Base-by-base conservation (phyloP, 108 stramenopile species). In the Cyclostephanos invisitatus region DNA sequence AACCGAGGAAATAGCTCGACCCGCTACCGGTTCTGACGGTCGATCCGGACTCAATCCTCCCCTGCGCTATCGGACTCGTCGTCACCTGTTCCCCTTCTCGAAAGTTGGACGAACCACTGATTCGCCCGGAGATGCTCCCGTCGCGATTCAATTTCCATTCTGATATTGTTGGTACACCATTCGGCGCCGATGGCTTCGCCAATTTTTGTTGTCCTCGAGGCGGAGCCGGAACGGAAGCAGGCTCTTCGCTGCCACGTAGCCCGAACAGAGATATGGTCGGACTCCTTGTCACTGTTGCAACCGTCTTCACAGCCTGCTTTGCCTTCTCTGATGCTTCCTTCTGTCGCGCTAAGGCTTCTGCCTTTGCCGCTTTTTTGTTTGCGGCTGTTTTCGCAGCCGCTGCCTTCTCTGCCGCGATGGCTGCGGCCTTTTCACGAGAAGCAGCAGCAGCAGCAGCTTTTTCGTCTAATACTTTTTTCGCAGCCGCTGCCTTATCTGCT, bases 11-110 rank as follows among this genome's bases (percentile, higher is more conserved):
- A 68, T 94, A 94, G 46, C 56, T 70, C 1, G 87, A 88, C 12
- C 93, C 93, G 68, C 81, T 83, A 24, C 89, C 90, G 44, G 93
- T 94, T 54, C 76, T 77, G 8, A 94, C 90, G 0, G 86, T 83
- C 60, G 80, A 76, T 11, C 86, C 83, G n/a, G 75, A 57, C 20
- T 72, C 81, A 49, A 89, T 62, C 27, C 53, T 84, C 38, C 89
- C 89, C 20, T 76, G 82, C 35, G 62, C 61, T 54, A 93, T 90
- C 59, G 68, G 76, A 74, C 86, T 89, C 10, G 91, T 93, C 9
- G 89, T 89, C 12, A 93, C 73, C 24, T 71, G 71, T 42, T 90
- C 88, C 14, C 86, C 86, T 10, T 87, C 81, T n/a, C 64, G 61
- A 73, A 93, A 93, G 68, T 70, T 82, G 2, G 63, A 53, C 15